Percentiles rank a stretch among this genome's conserved stretches.
Conservation (phyloP, 2,329 filamentous ascomycete genomes). For the Sporothrix humicola region DNA sequence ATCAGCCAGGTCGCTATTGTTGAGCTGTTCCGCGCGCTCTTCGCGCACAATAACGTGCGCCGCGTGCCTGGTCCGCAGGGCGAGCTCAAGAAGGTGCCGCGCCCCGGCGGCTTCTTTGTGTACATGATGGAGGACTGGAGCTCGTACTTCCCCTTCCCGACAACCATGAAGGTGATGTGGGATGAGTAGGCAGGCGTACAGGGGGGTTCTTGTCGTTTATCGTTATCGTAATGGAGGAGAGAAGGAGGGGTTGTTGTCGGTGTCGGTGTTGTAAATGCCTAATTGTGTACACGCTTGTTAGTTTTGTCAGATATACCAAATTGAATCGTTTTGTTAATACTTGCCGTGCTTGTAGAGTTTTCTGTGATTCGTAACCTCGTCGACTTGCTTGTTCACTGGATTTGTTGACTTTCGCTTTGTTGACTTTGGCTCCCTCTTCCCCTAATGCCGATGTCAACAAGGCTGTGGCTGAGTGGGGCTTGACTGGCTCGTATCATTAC, state of each 20-base stretch:
- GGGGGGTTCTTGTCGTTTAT: too few relatives aligned
- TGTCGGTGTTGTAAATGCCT: neutral
- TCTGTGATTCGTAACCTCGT: neutral
- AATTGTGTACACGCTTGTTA: neutral
- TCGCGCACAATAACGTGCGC: constrained; percentile 64
- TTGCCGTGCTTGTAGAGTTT: neutral
- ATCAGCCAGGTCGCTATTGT: constrained; percentile 66
- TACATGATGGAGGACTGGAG: constrained; percentile 73
- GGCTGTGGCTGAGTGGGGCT: neutral
- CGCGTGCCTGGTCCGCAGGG: constrained; percentile 69
- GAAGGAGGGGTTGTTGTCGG: neutral
- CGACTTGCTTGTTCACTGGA: neutral
- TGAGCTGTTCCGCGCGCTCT: constrained; percentile 71
- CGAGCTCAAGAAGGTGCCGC: constrained; percentile 67
- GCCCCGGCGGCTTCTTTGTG: constrained; percentile 59
- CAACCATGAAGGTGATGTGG: constrained; percentile 61
- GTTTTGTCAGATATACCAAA: neutral
- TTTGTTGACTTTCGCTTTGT: neutral
- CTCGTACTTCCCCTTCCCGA: constrained; percentile 53
- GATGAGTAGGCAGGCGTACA: too few relatives aligned
- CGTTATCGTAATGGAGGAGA: neutral
- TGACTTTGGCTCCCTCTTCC: neutral
- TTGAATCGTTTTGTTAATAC: neutral
- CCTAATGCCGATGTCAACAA: neutral
- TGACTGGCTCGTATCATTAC: neutral